A percentile compares a stretch with the other conserved stretches of the same genome.
Conservation (phyloP, 768 basidiomycete genomes). For the Rhodosporidiobolus sp. region DNA sequence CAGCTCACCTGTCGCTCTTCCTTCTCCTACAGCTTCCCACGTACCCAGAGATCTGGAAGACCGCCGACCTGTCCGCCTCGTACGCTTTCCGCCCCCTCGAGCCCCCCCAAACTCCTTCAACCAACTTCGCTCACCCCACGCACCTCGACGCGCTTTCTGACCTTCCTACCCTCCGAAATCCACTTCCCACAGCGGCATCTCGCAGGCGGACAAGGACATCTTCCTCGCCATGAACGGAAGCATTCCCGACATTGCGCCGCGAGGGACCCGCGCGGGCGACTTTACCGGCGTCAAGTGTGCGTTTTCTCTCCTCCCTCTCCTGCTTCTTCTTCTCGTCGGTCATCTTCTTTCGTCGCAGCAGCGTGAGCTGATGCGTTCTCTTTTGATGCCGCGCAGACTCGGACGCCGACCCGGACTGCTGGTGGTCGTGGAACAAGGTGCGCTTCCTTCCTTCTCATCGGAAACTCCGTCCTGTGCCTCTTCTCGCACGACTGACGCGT, state of each 20-base stretch:
- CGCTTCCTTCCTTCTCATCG: background rate
- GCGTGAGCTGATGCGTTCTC: too few species aligned
- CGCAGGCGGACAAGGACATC: slow-evolving; percentile 42
- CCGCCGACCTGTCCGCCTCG: slow-evolving; percentile 10
- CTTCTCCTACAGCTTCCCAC: background rate
- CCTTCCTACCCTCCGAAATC: too few species aligned
- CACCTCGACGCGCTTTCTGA: background rate
- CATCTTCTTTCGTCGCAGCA: too few species aligned
- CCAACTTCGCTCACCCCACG: too few species aligned
- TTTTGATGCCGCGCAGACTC: slow-evolving; percentile 28
- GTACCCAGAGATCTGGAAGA: slow-evolving; percentile 33
- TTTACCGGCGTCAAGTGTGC: slow-evolving; percentile 37
- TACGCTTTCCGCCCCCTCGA: slow-evolving; percentile 2
- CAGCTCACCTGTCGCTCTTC: too few species aligned
- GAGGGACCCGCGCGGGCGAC: slow-evolving; percentile 47
- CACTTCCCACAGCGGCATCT: slow-evolving; percentile 29
- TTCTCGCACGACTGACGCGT: background rate
- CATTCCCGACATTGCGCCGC: slow-evolving; percentile 45
- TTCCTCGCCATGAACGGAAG: slow-evolving; percentile 45
- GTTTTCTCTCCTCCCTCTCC: background rate
- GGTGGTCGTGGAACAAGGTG: slow-evolving; percentile 47
- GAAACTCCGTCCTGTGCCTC: background rate
- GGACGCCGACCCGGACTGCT: slow-evolving; percentile 49
- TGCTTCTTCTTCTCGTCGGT: too few species aligned
- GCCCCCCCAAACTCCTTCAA: background rate